Evolutionary conservation across 2,329 filamentous ascomycete genomes (phyloP), one percentile per base, ranked within the genome.

Genomic region (Colletotrichum eremochloae): DNA sequence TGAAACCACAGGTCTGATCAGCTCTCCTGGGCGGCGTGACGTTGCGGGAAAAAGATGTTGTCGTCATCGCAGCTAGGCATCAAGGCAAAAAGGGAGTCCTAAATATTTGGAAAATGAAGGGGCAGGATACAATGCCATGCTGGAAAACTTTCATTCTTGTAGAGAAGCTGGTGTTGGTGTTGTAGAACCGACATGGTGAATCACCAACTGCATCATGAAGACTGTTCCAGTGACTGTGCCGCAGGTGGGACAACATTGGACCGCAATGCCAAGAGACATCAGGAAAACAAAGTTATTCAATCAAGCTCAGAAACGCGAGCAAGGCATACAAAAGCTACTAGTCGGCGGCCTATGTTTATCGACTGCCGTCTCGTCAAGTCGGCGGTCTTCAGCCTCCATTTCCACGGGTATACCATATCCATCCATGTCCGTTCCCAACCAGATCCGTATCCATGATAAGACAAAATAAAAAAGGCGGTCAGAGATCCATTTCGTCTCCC

Each of bases 371-470:
- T 29, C 61, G 5, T 24, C 11, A 29, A 46, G 24, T 46, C 20
- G 50, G 38, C 50, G 14, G 14, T 31, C n/a, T 8, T 29, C 18
- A 2, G 29, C 36, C 44, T 52, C 42, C 33, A 57, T 42, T 56
- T 29, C 57, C 57, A 50, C 40, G 68, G 68, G 68, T 71, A 71
- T 71, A 62, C 52, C 68, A 63, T 56, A 62, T 29, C 56, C 46
- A 31, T 58, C 38, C 48, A 56, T 20, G 52, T 20, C 52, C 61
- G 44, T 63, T 36, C 55, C 24, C 24, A 24, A 1, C 24, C 24
- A 48, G 8, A 53, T 33, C 53, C 62, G 40, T 66, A 7, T 55
- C 20, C 61, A 56, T 14, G 53, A 50, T 1, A n/a, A 7, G 9
- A 3, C 50, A 55, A 66, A 9, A n/a, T 2, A 40, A 7, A 4